Evolutionary conservation across 208 protist species (phyloP), one percentile per base, ranked within the genome.

Genomic region (Perkinsela sp.): DNA sequence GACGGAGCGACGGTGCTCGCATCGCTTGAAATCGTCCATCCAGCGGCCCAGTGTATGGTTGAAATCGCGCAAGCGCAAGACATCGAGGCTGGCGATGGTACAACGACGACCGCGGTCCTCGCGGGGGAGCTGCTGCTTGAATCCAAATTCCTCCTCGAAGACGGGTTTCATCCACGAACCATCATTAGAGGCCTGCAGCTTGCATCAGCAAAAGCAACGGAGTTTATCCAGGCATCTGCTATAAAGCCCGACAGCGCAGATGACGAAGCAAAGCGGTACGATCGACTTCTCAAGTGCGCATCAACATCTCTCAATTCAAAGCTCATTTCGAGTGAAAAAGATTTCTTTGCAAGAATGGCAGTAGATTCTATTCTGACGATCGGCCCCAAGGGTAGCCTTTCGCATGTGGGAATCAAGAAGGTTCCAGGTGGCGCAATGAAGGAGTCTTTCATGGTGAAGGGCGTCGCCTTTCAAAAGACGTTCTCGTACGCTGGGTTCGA

Each of bases 391-490:
- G 83, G 97, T 68, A 88, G 95, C 71, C 78, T 99, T 28, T 85
- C 96, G 66, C 87, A 98, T 78, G 95, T 99, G 76, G 98, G 97
- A 31, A 96, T 99, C 67, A 99, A 99, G 81, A 97, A 99, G 79
- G 95, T 99, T 29, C 75, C 80, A n/a, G 98, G 98, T 72, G 98
- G 98, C 69, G 88, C 93, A 72, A 89, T 98, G 80, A 71, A 93
- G 76, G 97, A 99, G 48, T 98, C 95, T 67, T 70, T 96, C 2
- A 85, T 99, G 30, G 91, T 99, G 67, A 82, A 97, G 67, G 98
- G 98, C 70, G 97, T 99, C 28, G 97, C 98, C 0, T 99, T 99
- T 88, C 98, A 99, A 83, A 98, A 99, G 83, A 99, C 96, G 31
- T 99, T 99, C 73, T 97, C 93, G 1, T 99, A 99, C 82, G 96